Percentiles rank a stretch among this genome's conserved stretches.
Conservation (phyloP, 2,329 filamentous ascomycete genomes). For the Trichoderma sp. region DNA sequence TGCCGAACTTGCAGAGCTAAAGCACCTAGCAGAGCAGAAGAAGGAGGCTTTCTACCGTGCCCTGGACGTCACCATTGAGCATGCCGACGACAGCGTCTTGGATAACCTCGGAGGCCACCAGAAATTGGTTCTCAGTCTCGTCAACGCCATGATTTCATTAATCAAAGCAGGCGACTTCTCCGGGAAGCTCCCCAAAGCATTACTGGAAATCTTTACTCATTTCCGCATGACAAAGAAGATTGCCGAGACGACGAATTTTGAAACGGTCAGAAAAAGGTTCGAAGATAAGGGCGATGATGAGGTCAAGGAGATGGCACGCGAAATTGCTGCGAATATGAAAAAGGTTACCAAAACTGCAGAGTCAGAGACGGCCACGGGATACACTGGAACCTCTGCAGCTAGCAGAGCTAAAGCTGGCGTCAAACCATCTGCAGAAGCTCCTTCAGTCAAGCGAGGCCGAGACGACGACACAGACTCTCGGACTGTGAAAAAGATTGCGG, state of each 20-base stretch:
- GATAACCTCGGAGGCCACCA: constrained; percentile 60
- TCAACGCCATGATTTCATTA: constrained; percentile 56
- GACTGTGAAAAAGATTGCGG: constrained; percentile 45
- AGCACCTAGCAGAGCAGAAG: constrained; percentile 45
- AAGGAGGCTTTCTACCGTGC: constrained; percentile 53
- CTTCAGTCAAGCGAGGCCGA: constrained; percentile 39
- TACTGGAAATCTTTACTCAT: constrained; percentile 61
- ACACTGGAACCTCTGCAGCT: constrained; percentile 43
- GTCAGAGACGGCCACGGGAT: constrained; percentile 38
- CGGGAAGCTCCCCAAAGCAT: constrained; percentile 54
- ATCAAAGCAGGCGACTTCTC: constrained; percentile 55
- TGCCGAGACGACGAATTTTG: constrained; percentile 65
- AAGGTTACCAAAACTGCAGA: constrained; percentile 42
- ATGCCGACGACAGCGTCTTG: constrained; percentile 57
- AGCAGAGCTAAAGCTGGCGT: constrained; percentile 39
- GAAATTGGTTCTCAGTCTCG: constrained; percentile 57
- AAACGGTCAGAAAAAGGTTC: constrained; percentile 63
- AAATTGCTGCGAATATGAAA: constrained; percentile 53
- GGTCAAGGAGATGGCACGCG: constrained; percentile 61
- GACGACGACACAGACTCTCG: constrained; percentile 45
- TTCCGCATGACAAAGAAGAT: constrained; percentile 64
- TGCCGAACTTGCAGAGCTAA: constrained; percentile 40
- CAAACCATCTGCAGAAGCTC: constrained; percentile 34
- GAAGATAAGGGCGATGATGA: constrained; percentile 66
- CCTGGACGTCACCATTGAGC: constrained; percentile 54